Percentiles rank a stretch among this genome's conserved stretches.
These are phyloP conservation scores for Pichia ethanolica DNA, from an alignment of 805 yeast genomes.

Conservation along the genomic window DNA sequence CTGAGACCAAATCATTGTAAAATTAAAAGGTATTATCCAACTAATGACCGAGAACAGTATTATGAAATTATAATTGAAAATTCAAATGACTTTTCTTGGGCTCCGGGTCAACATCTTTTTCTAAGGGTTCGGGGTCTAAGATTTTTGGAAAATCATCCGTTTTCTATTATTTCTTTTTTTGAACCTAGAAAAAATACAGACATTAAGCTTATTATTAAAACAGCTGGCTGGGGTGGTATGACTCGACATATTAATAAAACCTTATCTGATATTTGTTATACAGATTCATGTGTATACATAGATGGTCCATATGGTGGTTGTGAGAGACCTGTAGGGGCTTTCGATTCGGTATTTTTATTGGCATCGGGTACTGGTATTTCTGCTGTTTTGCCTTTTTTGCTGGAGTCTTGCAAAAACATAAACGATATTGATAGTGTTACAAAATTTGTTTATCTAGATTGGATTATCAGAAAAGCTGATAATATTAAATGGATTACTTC, in stretches of 20 bases:
- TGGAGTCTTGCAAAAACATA: not conserved
- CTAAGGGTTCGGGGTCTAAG: slow-evolving; percentile 38
- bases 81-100: slow-evolving; percentile 36
- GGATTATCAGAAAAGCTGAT: slow-evolving; percentile 24
- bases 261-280: slow-evolving; percentile 22
- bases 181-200: slow-evolving; percentile 18
- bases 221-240: slow-evolving; percentile 35
- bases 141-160: slow-evolving; percentile 49
- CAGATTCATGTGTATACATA: slow-evolving; percentile 28
- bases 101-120: slow-evolving; percentile 49
- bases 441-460: not conserved
- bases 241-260: slow-evolving; percentile 30
- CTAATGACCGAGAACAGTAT: slow-evolving; percentile 26
- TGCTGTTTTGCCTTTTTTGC: not conserved
- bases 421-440: not conserved
- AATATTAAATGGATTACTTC: slow-evolving; percentile 34
- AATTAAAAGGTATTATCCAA: slow-evolving; percentile 27
- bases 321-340: slow-evolving; percentile 36
- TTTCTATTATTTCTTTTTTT: slow-evolving; percentile 37
- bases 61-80: slow-evolving; percentile 30
- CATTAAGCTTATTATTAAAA: slow-evolving; percentile 38
- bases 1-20: slow-evolving; percentile 20
- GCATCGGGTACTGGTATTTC: slow-evolving; percentile 43
- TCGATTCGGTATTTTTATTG: slow-evolving; percentile 36
- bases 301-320: slow-evolving; percentile 59